These are phyloP conservation scores for Rhododendron mucronatum DNA, from an alignment of 148 eudicot species.

Conservation along the genomic window DNA sequence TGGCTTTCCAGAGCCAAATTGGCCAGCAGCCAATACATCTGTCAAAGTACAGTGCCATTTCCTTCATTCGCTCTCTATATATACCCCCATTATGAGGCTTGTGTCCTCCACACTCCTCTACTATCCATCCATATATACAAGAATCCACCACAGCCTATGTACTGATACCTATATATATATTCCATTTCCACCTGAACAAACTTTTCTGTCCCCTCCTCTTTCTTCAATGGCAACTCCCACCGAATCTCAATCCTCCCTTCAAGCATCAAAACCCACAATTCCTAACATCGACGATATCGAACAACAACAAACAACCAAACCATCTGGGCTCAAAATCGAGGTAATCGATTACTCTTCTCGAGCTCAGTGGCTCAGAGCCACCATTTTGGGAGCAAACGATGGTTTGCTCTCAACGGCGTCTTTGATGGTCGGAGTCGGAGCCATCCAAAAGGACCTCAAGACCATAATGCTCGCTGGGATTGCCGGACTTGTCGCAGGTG, in stretches of 20 bases:
- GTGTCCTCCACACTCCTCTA: neutral
- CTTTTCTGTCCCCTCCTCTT: neutral
- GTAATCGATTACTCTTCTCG: conserved; percentile 22
- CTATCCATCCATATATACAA: neutral
- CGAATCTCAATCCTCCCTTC: conserved; percentile 1
- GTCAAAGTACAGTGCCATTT: neutral
- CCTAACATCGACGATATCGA: neutral
- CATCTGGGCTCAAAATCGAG: neutral
- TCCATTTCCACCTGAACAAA: neutral
- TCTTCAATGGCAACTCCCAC: neutral
- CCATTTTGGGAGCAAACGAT: conserved; percentile 30
- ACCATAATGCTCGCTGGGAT: conserved; percentile 24
- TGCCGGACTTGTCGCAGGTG: conserved; percentile 34
- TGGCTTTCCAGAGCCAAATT: neutral
- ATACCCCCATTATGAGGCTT: neutral
- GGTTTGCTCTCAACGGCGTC: conserved; percentile 26
- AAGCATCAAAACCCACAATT: neutral
- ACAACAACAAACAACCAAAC: neutral
- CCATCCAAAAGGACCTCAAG: conserved; percentile 19
- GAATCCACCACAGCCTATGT: neutral
- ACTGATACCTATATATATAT: neutral
- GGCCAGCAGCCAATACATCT: neutral
- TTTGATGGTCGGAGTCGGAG: conserved; percentile 34
- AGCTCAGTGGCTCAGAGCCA: conserved; percentile 33
- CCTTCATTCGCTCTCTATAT: neutral